These are phyloP conservation scores for Teunomyces atbi DNA, from an alignment of 805 yeast species.

Conservation along the genomic window DNA sequence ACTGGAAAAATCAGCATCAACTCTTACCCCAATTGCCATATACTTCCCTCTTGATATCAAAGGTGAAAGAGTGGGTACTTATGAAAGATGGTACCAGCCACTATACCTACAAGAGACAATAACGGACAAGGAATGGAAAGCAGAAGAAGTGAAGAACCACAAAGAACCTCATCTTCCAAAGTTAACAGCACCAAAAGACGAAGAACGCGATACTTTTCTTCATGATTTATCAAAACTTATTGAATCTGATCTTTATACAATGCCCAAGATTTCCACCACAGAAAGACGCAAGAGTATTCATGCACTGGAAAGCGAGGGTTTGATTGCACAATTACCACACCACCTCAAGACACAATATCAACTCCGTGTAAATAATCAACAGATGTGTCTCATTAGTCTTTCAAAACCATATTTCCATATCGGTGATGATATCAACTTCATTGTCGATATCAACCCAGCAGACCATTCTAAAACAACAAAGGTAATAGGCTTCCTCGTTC, in stretches of 20 bases:
- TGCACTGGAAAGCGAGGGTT: slow-evolving; percentile 12
- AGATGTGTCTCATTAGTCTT: slow-evolving; percentile 32
- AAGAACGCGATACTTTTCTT: slow-evolving; percentile 18
- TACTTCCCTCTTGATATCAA: slow-evolving; percentile 36
- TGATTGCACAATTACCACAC: slow-evolving; percentile 25
- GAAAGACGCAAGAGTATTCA: slow-evolving; percentile 31
- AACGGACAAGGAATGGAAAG: slow-evolving; percentile 31
- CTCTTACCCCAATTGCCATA: slow-evolving; percentile 20
- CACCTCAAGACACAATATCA: slow-evolving; percentile 37
- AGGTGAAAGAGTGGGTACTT: slow-evolving; percentile 23
- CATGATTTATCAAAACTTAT: slow-evolving; percentile 33
- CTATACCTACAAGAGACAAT: slow-evolving; percentile 23
- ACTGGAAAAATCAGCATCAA: slow-evolving; percentile 14
- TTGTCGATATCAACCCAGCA: slow-evolving; percentile 25
- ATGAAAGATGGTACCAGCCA: slow-evolving; percentile 27
- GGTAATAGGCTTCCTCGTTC: slow-evolving; percentile 32
- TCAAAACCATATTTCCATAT: slow-evolving; percentile 35
- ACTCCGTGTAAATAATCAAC: slow-evolving; percentile 30
- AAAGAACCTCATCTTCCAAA: neutral
- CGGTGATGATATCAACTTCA: slow-evolving; percentile 39
- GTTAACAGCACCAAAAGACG: neutral
- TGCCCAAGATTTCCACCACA: slow-evolving; percentile 32
- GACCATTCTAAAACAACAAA: slow-evolving; percentile 15
- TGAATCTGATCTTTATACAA: slow-evolving; percentile 28
- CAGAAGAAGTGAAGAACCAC: slow-evolving; percentile 5